Evolutionary conservation across 2,329 filamentous ascomycete genomes (phyloP), one percentile per base, ranked within the genome.

Genomic region (Diaporthe citrichinensis): DNA sequence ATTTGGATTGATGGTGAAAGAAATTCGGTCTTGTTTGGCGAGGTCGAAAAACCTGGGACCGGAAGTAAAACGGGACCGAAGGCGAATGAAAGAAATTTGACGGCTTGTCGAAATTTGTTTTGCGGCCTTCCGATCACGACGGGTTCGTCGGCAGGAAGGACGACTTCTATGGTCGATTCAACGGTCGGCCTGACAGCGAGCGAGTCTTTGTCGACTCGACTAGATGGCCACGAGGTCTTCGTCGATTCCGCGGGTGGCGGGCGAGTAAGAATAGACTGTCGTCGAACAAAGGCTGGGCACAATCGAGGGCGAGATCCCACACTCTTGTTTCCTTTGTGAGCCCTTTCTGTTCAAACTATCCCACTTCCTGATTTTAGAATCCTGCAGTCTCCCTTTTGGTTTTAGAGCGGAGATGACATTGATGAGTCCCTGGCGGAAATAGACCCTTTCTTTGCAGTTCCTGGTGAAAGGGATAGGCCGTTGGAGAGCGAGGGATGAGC

Each of bases 391-490:
- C 69, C 62, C 72, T 76, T 69, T 41, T 67, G 53, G 25, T 55
- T 68, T 76, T 69, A 74, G 31, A 72, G 41, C 67, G 51, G 75
- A 73, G 72, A 76, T 76, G 58, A 58, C 75, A 76, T 74, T 57
- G 75, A 72, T 57, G 49, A 46, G 31, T 74, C 67, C 75, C 72
- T 65, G 57, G 51, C 57, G 51, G 58, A 53, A 46, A 49, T 17
- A 41, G 51, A 14, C 36, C 65, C 72, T 61, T 76, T 67, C 57
- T 59, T 59, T 20, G 49, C 58, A 53, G 65, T 44, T 23, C 46
- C 34, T 67, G 65, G 51, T 71, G 57, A 58, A 68, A 74, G 53
- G 69, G 74, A 65, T 62, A 17, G 36, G 53, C 28, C 17, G 72
- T 31, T 65, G 41, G n/a, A 61, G 46, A 74, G 51, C 73, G 68